Evolutionary conservation across 2,329 filamentous ascomycete genomes (phyloP).

Genomic region (Nemania diffusa): DNA sequence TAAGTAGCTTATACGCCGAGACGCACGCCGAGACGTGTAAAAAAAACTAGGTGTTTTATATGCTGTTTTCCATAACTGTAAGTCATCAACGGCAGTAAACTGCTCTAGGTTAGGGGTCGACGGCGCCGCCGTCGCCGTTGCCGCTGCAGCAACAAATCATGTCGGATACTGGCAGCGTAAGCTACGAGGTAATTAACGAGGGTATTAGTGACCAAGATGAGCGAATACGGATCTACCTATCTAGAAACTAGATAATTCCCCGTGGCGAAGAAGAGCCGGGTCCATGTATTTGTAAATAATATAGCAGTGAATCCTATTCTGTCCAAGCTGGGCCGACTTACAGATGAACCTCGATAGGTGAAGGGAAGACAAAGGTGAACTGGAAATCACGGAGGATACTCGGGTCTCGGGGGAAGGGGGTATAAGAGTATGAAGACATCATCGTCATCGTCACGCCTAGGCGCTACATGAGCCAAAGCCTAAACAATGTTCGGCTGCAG

Average conservation of each 20-base stretch:
- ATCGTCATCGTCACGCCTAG: constrained; percentile 20
- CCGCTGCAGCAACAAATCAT: constrained; percentile 4
- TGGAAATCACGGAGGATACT: not conserved
- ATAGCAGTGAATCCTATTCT: constrained; percentile 13
- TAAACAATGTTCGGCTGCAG: not conserved
- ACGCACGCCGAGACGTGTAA: constrained; percentile 30
- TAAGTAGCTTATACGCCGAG: constrained; percentile 22
- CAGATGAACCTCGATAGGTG: no score
- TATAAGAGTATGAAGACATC: constrained; percentile 19
- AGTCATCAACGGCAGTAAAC: not conserved
- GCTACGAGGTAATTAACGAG: not conserved
- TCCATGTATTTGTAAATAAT: not conserved
- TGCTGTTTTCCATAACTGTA: not conserved
- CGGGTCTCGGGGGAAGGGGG: constrained; percentile 10
- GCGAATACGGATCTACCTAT: not conserved
- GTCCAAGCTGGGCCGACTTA: not conserved
- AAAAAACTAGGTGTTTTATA: not conserved
- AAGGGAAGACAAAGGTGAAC: no score
- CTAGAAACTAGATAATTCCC: not conserved
- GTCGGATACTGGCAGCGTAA: not conserved
- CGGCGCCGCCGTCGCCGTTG: not conserved
- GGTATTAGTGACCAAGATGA: not conserved
- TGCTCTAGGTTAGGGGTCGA: not conserved
- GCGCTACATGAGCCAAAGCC: not conserved
- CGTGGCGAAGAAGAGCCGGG: not conserved